These are phyloP conservation scores for Sphenostylis stenocarpa DNA, from an alignment of 306 rosid genomes.

Conservation along the genomic window DNA sequence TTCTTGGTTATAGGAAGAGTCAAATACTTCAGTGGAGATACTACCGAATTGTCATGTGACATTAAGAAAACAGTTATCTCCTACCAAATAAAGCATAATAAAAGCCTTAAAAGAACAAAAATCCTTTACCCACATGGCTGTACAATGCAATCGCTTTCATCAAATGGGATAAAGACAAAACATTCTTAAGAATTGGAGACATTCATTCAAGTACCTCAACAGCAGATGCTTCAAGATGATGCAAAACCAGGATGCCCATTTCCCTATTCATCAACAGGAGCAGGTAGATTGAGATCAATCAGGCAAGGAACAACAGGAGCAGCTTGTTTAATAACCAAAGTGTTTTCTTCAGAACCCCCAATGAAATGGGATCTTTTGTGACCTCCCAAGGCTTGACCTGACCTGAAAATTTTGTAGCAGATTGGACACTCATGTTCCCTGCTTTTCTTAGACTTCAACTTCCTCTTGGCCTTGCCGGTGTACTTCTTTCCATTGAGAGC, in stretches of 20 bases:
- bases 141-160: slow-evolving; percentile 44
- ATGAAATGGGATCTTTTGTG: slow-evolving; percentile 84
- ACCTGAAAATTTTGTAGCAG: slow-evolving; percentile 65
- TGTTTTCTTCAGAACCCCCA: slow-evolving; percentile 61
- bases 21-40: slow-evolving; percentile 27
- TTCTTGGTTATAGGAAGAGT: slow-evolving; percentile 4
- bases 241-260: slow-evolving; percentile 40
- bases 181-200: slow-evolving; percentile 29
- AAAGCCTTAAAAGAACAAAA: slow-evolving; percentile 34
- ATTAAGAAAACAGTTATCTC: slow-evolving; percentile 31
- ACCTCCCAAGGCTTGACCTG: slow-evolving; percentile 94
- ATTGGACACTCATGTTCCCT: slow-evolving; percentile 77
- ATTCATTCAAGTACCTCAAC: slow-evolving; percentile 31
- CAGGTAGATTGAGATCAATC: slow-evolving; percentile 90
- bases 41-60: slow-evolving; percentile 18
- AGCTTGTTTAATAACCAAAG: slow-evolving; percentile 51
- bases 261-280: slow-evolving; percentile 68
- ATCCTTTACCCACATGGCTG: slow-evolving; percentile 40
- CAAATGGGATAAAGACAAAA: slow-evolving; percentile 33
- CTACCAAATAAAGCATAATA: slow-evolving; percentile 32
- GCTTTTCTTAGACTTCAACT: slow-evolving; percentile 52
- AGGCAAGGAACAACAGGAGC: slow-evolving; percentile 45
- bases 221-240: slow-evolving; percentile 40
- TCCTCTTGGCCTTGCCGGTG: slow-evolving; percentile 43
- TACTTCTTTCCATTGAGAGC: slow-evolving; percentile 31